Base-by-base conservation (phyloP, 495 filamentous ascomycete genomes). In the Evernia prunastri region DNA sequence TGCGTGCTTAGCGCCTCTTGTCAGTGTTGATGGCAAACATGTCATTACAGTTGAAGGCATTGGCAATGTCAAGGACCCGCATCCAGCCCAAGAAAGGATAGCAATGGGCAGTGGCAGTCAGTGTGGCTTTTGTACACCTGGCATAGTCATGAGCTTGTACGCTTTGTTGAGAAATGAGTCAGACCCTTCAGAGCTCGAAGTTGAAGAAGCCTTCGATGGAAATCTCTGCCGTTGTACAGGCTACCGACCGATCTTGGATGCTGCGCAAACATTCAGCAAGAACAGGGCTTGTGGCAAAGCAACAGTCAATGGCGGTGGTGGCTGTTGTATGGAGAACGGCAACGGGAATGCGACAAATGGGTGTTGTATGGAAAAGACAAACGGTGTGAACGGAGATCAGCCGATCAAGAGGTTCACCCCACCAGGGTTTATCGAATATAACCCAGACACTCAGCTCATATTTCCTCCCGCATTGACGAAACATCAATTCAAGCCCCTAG, bases 1-100 rank as follows among this genome's bases (percentile, higher is more conserved):
- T 72, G 94, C 94, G 49, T 98, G 94, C 72, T 81, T 98, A 39
- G 93, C 93, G 18, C 94, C 94, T 1, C 79, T 98, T 59, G 87
- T 92, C 37, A 93, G 91, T 65, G 83, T 98, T 18, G 94, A 97
- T 76, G 94, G 94, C 31, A 98, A 98, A 75, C 94, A 98, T 82
- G 92, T 98, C 66, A 92, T 98, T 69, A 98, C 94, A 11, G 86
- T 98, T 17, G 94, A 98, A 75, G 94, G 94, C n/a, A 96, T 98
- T 73, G 94, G 94, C 13, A 89, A 89, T 71, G 85, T 88, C 57
- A 88, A 92, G 74, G 83, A 82, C 43, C 94, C 94, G 15, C 94
- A 98, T 78, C 90, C 94, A 5, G 79, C 89, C 3, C 94, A 98
- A 75, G 92, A 98, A 76, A 84, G 94, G 53, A 88, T 98, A 64